Base-by-base conservation (phyloP, 805 yeast genomes). In the Yamadazyma sp. region DNA sequence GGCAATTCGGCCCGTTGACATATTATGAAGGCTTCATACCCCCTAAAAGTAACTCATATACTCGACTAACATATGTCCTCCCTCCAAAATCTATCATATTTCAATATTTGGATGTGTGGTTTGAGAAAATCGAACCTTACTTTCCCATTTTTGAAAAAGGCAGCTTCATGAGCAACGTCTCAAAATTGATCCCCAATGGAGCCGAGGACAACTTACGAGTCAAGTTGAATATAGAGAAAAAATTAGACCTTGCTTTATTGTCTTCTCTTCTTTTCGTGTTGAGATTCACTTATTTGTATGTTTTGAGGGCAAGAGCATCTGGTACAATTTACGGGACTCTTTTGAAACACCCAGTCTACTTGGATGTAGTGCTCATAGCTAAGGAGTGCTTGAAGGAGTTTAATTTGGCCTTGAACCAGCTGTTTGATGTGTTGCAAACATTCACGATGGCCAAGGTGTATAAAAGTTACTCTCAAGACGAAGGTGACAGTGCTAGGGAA, bases 131-230 rank as follows among this genome's bases (percentile, higher is more conserved):
- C 6, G 80, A 80, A 47, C 67, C 79, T 6, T 76, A 74, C 35
- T 63, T 80, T 41, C 88, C 89, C 1, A 77, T 72, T 42, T 61
- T 80, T 27, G 85, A 80, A 52, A 82, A 78, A 49, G 60, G 50
- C 41, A 65, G 62, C 5, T 75, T 75, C 51, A 62, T 65, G 25
- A 50, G 50, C 13, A 64, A 67, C 22, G 49, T 76, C 6, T 48
- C 55, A 2, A 49, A 58, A 7, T 64, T 77, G 6, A 59, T 77
- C 26, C 28, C 10, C 2, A 20, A 14, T 8, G 20, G 37, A 21
- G 19, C 21, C 13, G 42, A 32, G 26, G 37, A 16, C 9, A 26
- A 20, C 17, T 4, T 32, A 16, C 26, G 28, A 20, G 16, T 36
- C 13, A 35, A 36, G 28, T 13, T 35, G 8, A 20, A 20, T 11